Base-by-base conservation (phyloP, 345 rosid genomes). In the Citrus maxima region DNA sequence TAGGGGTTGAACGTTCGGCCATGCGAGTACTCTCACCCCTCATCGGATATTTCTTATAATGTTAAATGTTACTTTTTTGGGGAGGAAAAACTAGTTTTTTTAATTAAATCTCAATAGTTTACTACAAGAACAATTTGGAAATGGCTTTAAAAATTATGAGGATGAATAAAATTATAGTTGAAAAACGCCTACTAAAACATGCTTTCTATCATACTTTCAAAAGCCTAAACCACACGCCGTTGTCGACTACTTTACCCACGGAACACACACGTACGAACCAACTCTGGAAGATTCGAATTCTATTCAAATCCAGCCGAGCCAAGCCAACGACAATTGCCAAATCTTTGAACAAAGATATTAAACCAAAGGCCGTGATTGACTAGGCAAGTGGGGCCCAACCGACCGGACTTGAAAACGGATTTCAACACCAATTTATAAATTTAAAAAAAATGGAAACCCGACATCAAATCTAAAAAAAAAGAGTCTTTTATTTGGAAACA, bases 311-410 rank as follows among this genome's bases (percentile, higher is more conserved):
- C 78, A 35, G 46, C 32, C 46, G 65, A 84, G 85, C 79, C 86
- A 54, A 71, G 73, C 76, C 79, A 54, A 56, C 42, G 5, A 8
- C 27, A 13, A 62, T 10, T 4, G 65, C 68, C 40, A 18, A 32
- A 32, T 32, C 40, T 30, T 32, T 32, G 35, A 65, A 65, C 46
- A 21, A 66, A 66, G 42, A 8, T 12, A 0, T 8, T 18, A 72
- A 65, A 61, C 42, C 27, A 58, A 10, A 22, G 72, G 83, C 86
- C 83, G 86, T 54, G 85, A 87, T 80, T 85, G 88, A 80, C 88
- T 76, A 76, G 58, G 81, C 40, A 2, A 1, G 46, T 76, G 85
- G 88, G 84, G 3, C 90, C 85, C 74, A 34, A 19, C 63, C 2
- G 78, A 69, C 84, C 84, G 90, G 90, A 83, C 78, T 70, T 79